These are phyloP conservation scores for Bryoerythrophyllum caledonicum DNA, from an alignment of 225 moss, liverwort and hornwort genomes.

Conservation along the genomic window DNA sequence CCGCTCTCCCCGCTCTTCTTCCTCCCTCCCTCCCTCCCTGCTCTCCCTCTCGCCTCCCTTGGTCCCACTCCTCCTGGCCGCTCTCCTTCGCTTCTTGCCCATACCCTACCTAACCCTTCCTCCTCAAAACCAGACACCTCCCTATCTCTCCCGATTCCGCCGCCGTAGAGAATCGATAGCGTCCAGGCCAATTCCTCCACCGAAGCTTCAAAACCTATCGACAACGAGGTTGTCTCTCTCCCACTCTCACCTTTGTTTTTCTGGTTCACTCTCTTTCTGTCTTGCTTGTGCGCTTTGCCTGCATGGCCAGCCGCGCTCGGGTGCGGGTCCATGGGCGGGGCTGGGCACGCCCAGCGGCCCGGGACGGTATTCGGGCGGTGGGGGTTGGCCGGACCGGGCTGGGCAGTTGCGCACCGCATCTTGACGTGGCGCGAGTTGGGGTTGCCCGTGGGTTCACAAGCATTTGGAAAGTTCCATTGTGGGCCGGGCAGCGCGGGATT, in stretches of 20 bases:
- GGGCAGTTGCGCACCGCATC: background rate
- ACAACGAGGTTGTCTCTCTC: too few relatives aligned
- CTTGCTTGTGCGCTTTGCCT: too few relatives aligned
- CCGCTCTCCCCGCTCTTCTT: slow-evolving; percentile 14
- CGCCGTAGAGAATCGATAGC: background rate
- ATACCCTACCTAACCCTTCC: slow-evolving; percentile 33
- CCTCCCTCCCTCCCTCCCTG: slow-evolving; percentile 17
- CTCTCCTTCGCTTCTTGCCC: slow-evolving; percentile 38
- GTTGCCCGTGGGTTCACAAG: background rate
- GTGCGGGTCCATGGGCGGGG: too few relatives aligned
- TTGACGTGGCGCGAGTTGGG: background rate
- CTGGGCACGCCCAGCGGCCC: too few relatives aligned
- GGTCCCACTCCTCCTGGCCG: background rate
- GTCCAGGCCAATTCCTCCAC: background rate
- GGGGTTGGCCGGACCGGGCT: background rate
- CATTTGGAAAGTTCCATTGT: background rate
- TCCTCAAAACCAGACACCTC: background rate
- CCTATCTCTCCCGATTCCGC: too few relatives aligned
- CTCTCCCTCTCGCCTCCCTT: background rate
- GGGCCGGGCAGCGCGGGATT: background rate
- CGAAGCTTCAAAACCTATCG: background rate
- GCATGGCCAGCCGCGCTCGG: too few relatives aligned
- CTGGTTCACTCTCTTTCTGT: too few relatives aligned
- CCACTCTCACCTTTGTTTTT: too few relatives aligned
- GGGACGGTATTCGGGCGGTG: too few relatives aligned